Conservation (phyloP, 148 eudicot genomes). For the Rhododendron vialii region DNA sequence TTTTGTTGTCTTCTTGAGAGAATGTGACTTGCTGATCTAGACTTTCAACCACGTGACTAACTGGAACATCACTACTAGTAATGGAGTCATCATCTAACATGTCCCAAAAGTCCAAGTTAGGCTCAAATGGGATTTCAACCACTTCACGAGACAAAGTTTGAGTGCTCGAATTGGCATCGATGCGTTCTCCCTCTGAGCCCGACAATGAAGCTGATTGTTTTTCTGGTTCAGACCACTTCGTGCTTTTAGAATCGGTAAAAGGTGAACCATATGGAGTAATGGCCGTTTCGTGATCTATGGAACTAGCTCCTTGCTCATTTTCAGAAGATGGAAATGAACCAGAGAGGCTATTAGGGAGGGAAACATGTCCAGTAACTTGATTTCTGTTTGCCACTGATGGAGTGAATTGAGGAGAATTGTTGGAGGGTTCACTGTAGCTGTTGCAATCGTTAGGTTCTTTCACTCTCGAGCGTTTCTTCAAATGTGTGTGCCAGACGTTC, state of each 20-base stretch:
- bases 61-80: neutral
- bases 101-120: constrained; percentile 42
- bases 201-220: neutral
- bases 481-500: constrained; percentile 48
- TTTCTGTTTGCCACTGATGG: neutral
- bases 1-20: neutral
- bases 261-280: neutral
- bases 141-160: constrained; percentile 1
- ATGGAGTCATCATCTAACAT: constrained; percentile 23
- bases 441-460: neutral
- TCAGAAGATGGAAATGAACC: neutral
- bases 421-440: neutral
- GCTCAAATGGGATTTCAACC: constrained; percentile 41
- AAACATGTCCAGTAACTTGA: neutral
- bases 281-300: neutral
- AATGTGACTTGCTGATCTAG: neutral
- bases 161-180: neutral
- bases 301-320: constrained; percentile 12
- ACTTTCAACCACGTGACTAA: neutral
- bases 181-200: neutral
- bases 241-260: neutral
- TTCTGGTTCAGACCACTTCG: neutral
- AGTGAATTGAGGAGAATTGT: neutral
- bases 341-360: neutral
- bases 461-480: constrained; percentile 40